Percentiles rank a stretch among this genome's conserved stretches.
phyloP scores from a whole-genome alignment of 2,329 filamentous ascomycete species.

The Neopestalotiopsis rosae region DNA sequence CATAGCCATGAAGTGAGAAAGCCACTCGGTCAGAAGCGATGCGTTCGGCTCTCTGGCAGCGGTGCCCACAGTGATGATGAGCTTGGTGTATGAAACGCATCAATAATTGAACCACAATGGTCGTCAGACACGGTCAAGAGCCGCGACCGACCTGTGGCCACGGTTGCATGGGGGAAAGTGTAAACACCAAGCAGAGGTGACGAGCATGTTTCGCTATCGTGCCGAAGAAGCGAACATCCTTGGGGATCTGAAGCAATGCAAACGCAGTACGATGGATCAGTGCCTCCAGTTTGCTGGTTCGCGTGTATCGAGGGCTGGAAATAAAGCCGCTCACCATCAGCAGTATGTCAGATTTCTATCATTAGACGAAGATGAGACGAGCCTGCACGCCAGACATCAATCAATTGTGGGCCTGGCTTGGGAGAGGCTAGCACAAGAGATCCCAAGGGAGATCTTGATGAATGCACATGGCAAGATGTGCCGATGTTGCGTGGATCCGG shows the following conservation, averaged over 20 bases:
- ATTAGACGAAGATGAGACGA: neutral
- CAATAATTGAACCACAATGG: neutral
- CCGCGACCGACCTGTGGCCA: neutral
- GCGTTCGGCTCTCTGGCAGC: constrained; percentile 20
- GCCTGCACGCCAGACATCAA: neutral
- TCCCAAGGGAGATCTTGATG: neutral
- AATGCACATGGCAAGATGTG: neutral
- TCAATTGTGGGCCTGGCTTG: neutral
- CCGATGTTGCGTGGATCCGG: neutral
- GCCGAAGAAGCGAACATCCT: neutral
- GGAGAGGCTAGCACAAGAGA: neutral
- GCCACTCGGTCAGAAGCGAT: constrained; percentile 19
- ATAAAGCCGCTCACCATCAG: neutral
- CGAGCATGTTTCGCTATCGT: neutral
- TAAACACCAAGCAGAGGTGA: neutral
- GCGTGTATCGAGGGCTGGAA: neutral
- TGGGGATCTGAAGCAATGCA: constrained; percentile 1
- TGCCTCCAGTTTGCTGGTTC: neutral
- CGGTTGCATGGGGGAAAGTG: neutral
- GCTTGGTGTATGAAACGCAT: constrained; percentile 27
- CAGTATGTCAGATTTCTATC: neutral
- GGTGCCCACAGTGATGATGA: constrained; percentile 30
- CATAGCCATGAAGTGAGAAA: neutral
- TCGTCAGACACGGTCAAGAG: neutral
- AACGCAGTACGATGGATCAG: neutral